Conservation (phyloP, 257 asterid genomes). For the Solanum pimpinellifolium region DNA sequence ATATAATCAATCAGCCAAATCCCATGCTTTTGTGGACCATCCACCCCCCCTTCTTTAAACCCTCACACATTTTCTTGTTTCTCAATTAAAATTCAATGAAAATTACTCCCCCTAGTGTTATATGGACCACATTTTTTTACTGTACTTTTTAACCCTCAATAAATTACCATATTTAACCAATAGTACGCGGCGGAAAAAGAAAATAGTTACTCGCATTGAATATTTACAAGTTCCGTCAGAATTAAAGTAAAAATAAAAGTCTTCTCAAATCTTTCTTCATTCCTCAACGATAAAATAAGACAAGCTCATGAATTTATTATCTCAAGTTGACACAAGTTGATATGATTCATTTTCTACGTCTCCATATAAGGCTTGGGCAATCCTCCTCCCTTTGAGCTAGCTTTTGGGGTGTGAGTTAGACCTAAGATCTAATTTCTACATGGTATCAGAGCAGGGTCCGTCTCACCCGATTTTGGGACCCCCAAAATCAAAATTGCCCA, state of each 20-base stretch:
- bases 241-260: not conserved
- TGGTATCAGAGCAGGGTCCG: no score
- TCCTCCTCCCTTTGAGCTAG: no score
- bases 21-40: slow-evolving; percentile 21
- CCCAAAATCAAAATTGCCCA: no score
- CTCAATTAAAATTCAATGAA: not conserved
- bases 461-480: no score
- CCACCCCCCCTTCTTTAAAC: not conserved
- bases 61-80: not conserved
- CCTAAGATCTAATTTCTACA: no score
- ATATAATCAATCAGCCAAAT: not conserved
- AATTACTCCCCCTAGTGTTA: not conserved
- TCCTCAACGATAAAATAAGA: not conserved
- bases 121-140: not conserved
- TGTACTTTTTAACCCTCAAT: not conserved
- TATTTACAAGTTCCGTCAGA: not conserved
- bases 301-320: not conserved
- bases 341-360: not conserved
- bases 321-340: not conserved
- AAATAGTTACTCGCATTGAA: not conserved
- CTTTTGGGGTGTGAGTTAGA: no score
- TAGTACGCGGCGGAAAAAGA: not conserved
- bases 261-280: not conserved
- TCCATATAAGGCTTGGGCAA: not conserved
- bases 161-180: not conserved